These are phyloP conservation scores for Oenanthe sinensis DNA, from an alignment of 129 eudicot genomes.

Conservation along the genomic window DNA sequence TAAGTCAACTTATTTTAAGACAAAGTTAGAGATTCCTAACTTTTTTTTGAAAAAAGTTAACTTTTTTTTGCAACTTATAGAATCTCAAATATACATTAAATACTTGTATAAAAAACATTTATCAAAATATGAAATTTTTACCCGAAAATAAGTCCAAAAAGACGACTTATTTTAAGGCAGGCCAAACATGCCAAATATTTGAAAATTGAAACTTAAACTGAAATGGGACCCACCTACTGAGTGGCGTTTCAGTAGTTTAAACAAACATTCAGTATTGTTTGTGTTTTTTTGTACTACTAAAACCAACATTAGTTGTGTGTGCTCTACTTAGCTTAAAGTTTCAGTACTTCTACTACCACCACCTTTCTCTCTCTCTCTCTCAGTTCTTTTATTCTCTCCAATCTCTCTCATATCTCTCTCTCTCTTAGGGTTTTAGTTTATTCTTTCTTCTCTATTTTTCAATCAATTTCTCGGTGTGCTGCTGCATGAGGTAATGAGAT, in stretches of 20 bases:
- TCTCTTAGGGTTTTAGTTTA: conserved; percentile 20
- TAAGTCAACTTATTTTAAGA: no score
- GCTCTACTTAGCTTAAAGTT: neutral
- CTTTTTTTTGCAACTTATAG: no score
- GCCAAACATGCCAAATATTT: no score
- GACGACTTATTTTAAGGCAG: no score
- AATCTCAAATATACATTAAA: no score
- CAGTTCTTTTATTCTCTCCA: neutral
- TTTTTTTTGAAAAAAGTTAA: no score
- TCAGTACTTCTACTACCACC: neutral
- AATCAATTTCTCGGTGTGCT: neutral
- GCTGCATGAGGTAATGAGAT: conserved; percentile 8
- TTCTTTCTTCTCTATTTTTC: neutral
- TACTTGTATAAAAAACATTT: no score
- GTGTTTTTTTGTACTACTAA: neutral
- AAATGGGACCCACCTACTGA: neutral
- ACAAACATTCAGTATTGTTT: neutral
- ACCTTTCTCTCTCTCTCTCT: conserved; percentile 19
- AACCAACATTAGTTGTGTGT: neutral
- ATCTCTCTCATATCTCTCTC: conserved; percentile 10
- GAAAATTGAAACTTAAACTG: neutral
- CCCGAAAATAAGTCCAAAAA: no score
- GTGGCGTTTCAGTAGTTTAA: neutral
- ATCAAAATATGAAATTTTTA: no score
- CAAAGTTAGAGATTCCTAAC: no score